Percentiles rank a stretch among this genome's conserved stretches.
These are phyloP conservation scores for Aspergillus mulundensis DNA, from an alignment of 495 filamentous ascomycete genomes.

Conservation along the genomic window DNA sequence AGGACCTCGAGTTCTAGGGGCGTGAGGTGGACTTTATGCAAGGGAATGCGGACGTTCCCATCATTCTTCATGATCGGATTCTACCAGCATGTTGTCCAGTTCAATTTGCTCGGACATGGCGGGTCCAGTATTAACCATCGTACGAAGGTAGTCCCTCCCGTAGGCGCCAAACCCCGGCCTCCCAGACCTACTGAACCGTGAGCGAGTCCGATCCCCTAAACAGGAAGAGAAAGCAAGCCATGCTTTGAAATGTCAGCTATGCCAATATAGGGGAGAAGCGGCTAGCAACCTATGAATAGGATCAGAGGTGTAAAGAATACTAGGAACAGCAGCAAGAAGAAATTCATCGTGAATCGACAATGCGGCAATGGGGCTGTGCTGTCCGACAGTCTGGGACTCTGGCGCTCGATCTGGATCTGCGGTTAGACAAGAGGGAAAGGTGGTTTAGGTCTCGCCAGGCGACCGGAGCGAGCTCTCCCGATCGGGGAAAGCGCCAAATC, in stretches of 20 bases:
- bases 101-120: constrained; percentile 63
- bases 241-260: constrained; percentile 31
- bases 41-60: neutral
- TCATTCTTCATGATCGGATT: constrained; percentile 44
- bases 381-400: neutral
- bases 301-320: constrained; percentile 47
- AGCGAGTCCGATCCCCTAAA: constrained; percentile 51
- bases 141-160: constrained; percentile 52
- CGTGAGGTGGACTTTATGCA: neutral
- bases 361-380: neutral
- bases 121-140: constrained; percentile 48
- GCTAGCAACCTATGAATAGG: constrained; percentile 43
- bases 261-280: neutral
- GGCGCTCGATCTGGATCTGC: neutral
- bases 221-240: constrained; percentile 59
- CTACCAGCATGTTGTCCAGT: constrained; percentile 55
- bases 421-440: neutral
- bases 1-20: constrained; percentile 68
- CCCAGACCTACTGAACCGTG: constrained; percentile 32
- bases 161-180: constrained; percentile 43
- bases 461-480: constrained; percentile 10
- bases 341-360: constrained; percentile 36
- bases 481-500: constrained; percentile 26
- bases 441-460: neutral
- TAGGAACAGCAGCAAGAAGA: constrained; percentile 45